Evolutionary conservation across 257 asterid genomes (phyloP), one percentile per base, ranked within the genome.

Genomic region (Plantago elongata): DNA sequence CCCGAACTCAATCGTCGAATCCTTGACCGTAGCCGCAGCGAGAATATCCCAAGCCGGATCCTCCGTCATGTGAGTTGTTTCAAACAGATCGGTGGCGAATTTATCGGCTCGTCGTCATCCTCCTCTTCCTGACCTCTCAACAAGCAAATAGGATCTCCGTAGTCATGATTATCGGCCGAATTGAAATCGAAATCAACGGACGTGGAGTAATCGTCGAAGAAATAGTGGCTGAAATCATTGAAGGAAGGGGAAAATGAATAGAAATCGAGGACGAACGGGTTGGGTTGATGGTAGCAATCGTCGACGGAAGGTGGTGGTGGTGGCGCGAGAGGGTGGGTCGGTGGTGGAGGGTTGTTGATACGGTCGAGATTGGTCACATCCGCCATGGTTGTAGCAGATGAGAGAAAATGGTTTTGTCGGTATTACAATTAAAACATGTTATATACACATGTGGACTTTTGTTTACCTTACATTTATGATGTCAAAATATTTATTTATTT

Each of bases 51-150:
- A 69, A 57, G 59, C 69, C 13, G 78, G 69, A 18, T 73, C 75
- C 22, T 77, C 85, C 60, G 64, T n/a, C 70, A 58, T 51, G 68
- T 13, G 72, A 4, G 64, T 60, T 10, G 84, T 57, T 17, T 77
- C 95, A 74, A 92, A 88, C 70, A 86, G 84, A 80, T 88, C 95
- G 11, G 95, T 73, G 1, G 81, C 85, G 69, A 85, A 74, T 78
- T 85, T 95, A 88, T 67, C 66, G 78, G 90, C 11, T 83, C 94
- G 40, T 82, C 92, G 1, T 79, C 87, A 48, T 71, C 81, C 11
- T 72, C 81, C 6, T 68, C 79, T 13, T 51, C 61, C 40, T 34
- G 40, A 34, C 7, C 40, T 5, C 54, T 18, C 73, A 72, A 80
- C 57, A 76, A 66, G 75, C 78, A 69, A 69, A 75, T 75, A 8